A percentile compares a stretch with the other conserved stretches of the same genome.
Conservation (phyloP, 2,329 filamentous ascomycete species). For the Aspergillus tubingensis region DNA sequence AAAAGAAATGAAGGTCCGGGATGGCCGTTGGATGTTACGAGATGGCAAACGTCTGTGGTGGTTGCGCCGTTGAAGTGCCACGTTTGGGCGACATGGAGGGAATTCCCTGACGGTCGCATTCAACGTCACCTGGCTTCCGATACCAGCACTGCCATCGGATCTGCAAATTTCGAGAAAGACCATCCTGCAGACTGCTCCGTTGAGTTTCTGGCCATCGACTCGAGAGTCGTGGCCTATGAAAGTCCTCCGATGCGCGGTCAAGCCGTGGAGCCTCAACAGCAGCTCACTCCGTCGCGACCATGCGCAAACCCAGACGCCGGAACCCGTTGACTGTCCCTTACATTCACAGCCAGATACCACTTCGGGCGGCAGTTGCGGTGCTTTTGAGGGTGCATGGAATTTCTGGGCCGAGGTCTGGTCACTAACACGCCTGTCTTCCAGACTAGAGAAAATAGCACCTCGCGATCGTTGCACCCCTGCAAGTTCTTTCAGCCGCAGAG, state of each 20-base stretch:
- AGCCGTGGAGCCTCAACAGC: background rate
- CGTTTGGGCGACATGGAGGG: slow-evolving; percentile 5
- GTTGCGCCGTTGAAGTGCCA: slow-evolving; percentile 13
- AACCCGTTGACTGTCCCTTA: background rate
- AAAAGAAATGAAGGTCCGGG: background rate
- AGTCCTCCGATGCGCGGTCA: background rate
- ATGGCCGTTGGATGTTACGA: slow-evolving; percentile 5
- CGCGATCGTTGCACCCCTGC: slow-evolving; percentile 5
- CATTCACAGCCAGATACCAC: background rate
- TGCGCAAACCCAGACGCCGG: background rate
- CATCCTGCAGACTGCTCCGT: background rate
- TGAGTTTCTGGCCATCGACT: background rate
- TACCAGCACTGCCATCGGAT: background rate
- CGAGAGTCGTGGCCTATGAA: background rate
- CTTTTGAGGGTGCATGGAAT: background rate
- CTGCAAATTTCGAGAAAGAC: background rate
- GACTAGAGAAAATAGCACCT: slow-evolving; percentile 13
- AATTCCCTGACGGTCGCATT: slow-evolving; percentile 21
- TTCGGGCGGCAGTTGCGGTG: background rate
- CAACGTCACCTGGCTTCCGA: slow-evolving; percentile 1
- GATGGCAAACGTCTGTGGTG: slow-evolving; percentile 2
- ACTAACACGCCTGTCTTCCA: slow-evolving; percentile 17
- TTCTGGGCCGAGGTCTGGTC: slow-evolving; percentile 4
- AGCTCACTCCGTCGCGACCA: background rate
- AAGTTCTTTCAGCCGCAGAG: background rate